Percentiles rank a stretch among this genome's conserved stretches.
Evolutionary conservation across 345 rosid species (phyloP).

Genomic region (Orychophragmus violaceus): DNA sequence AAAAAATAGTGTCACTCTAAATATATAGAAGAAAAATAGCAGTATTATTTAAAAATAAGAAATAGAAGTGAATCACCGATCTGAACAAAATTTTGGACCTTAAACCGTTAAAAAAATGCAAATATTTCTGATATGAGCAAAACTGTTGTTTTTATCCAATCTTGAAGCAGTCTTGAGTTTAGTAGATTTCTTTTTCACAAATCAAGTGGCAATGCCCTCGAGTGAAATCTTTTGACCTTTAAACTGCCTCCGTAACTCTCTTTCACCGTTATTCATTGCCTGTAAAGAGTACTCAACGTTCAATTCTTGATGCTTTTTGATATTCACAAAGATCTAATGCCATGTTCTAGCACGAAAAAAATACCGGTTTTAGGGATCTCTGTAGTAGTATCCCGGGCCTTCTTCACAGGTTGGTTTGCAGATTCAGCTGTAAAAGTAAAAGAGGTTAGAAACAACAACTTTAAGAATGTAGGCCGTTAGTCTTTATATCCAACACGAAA

Average conservation of each 20-base stretch:
- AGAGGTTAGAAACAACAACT: background rate
- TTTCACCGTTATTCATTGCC: constrained; percentile 18
- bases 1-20: no score
- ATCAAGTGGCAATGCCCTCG: background rate
- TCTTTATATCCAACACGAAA: background rate
- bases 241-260: background rate
- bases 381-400: constrained; percentile 23
- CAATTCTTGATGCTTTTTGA: background rate
- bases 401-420: constrained; percentile 46
- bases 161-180: background rate
- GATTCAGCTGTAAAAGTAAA: constrained; percentile 47
- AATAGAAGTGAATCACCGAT: no score
- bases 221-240: background rate
- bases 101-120: background rate
- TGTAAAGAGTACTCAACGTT: background rate
- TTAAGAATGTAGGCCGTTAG: background rate
- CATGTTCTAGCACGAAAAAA: background rate
- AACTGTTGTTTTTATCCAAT: constrained; percentile 10
- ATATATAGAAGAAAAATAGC: no score
- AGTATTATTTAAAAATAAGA: no score
- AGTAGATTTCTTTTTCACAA: background rate
- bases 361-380: constrained; percentile 36
- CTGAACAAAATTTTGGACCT: background rate
- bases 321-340: background rate
- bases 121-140: constrained; percentile 2